These are phyloP conservation scores for Rhizoctonia solani DNA, from an alignment of 1,284 basidiomycete genomes.

Conservation along the genomic window DNA sequence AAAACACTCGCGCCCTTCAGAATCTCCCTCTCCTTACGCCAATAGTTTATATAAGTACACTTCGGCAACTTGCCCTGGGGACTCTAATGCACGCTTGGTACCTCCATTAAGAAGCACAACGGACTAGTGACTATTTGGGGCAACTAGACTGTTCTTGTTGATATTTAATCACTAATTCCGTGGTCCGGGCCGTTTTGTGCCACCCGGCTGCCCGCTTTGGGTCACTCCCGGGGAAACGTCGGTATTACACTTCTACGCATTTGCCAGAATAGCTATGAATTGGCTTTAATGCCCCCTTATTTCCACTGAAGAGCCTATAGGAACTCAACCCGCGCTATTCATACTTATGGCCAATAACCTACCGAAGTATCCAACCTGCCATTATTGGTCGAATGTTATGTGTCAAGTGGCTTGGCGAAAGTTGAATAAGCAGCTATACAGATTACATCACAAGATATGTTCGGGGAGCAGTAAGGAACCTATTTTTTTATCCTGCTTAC, in stretches of 20 bases:
- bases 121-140: conserved; percentile 14
- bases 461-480: too few species aligned
- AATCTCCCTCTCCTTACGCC: neutral
- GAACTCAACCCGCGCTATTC: too few species aligned
- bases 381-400: too few species aligned
- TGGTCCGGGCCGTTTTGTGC: conserved; percentile 11
- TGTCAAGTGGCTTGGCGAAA: too few species aligned
- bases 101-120: conserved; percentile 23
- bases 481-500: too few species aligned
- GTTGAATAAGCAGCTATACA: too few species aligned
- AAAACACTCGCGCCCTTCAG: neutral
- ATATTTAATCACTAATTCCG: neutral
- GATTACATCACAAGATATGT: too few species aligned
- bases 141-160: neutral
- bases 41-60: conserved; percentile 9
- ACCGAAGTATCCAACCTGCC: too few species aligned
- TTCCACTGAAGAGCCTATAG: too few species aligned
- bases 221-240: neutral
- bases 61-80: neutral
- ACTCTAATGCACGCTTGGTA: neutral
- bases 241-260: neutral
- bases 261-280: neutral
- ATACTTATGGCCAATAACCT: too few species aligned
- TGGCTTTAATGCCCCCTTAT: too few species aligned
- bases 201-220: neutral